Conservation (phyloP, 169 alveolate species). For the Cyclospora cayetanensis region DNA sequence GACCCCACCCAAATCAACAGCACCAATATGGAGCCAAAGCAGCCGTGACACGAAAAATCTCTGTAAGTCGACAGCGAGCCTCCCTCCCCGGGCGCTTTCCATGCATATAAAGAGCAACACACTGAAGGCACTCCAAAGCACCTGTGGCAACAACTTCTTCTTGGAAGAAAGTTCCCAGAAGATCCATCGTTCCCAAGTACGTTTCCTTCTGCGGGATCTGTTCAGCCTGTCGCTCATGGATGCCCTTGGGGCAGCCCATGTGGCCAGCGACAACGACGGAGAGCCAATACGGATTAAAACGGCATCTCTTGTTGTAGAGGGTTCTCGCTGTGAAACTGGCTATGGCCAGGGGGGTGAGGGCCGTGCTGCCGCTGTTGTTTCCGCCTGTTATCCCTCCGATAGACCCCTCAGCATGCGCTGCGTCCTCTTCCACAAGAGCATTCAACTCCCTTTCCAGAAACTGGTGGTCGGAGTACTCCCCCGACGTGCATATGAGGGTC, state of each 20-base stretch:
- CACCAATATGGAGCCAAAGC: not conserved
- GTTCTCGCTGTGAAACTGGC: not conserved
- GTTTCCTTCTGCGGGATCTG: conserved; percentile 10
- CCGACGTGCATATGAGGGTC: conserved; percentile 27
- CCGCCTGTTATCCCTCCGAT: not conserved
- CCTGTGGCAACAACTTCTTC: not conserved
- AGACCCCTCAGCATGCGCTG: not conserved
- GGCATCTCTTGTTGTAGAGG: conserved; percentile 17
- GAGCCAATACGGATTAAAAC: conserved; percentile 50
- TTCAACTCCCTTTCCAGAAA: conserved; percentile 3
- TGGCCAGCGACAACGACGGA: conserved; percentile 51
- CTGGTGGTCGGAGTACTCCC: conserved; percentile 66
- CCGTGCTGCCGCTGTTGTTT: conserved; percentile 16
- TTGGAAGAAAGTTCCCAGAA: conserved; percentile 46
- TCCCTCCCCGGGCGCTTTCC: not conserved
- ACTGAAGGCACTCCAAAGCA: not conserved
- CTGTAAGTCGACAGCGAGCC: not conserved
- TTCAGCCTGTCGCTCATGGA: not conserved
- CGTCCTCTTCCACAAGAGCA: not conserved
- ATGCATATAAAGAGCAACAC: not conserved
- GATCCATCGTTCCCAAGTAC: conserved; percentile 15
- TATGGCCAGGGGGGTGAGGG: not conserved
- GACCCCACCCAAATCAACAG: not conserved
- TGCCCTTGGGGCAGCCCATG: conserved; percentile 3
- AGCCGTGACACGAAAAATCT: not conserved